Evolutionary conservation across 2,329 filamentous ascomycete genomes (phyloP), one percentile per base, ranked within the genome.

Genomic region (Cercospora berteroae): DNA sequence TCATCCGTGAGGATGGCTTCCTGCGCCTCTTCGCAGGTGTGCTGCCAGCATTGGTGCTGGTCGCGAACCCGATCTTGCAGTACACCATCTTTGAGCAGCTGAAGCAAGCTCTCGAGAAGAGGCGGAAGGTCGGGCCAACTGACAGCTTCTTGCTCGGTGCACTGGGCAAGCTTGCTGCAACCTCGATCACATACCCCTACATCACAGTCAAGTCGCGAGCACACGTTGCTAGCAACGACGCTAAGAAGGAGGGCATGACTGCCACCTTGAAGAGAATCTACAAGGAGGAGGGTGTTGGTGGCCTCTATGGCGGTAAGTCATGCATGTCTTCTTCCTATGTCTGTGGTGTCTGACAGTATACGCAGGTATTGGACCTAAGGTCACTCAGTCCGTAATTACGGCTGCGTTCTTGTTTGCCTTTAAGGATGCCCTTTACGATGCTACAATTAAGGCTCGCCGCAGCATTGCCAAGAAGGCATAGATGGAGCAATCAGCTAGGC

Each of bases 41-140:
- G 62, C 86, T 97, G 67, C 95, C 95, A 9, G 95, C 95, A 0
- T 84, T 99, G 73, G 89, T 99, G 72, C 85, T 99, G 71, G 95
- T 99, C 76, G 93, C 97, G 83, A 99, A 99, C 83, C 95, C 95
- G 4, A 99, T 99, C 73, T 84, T 99, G 71, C 95, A 99, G 83
- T 99, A 99, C 82, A 99, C 95, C 16, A 90, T 99, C 65, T 99
- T 98, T 76, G 95, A 99, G 85, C 94, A 99, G 84, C 84, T 98
- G 83, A 98, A 97, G 87, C 97, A 98, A 79, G 76, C 86, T 27
- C 82, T 97, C 65, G 94, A 97, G 86, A 91, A 87, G 79, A 85
- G 86, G 78, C 83, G 85, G 60, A 88, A 90, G 74, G 87, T 98
- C 66, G 96, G 92, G 0, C 93, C 94, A 1, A 90, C 88, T 64